Evolutionary conservation across 345 rosid species (phyloP), one percentile per base, ranked within the genome.

Genomic region (Adansonia digitata): DNA sequence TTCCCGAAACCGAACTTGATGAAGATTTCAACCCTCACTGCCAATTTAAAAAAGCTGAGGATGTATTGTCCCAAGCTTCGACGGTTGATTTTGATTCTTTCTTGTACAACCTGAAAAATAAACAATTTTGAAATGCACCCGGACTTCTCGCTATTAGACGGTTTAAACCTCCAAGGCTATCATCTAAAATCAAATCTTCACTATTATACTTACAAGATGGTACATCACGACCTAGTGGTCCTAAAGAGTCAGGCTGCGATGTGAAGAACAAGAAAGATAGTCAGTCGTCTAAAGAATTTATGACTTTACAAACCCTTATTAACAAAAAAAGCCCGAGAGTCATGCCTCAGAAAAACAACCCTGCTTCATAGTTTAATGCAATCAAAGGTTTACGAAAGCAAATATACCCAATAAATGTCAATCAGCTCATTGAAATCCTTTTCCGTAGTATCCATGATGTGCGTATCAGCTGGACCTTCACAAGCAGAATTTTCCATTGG

Each of bases 141-240:
- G 91, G 89, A 77, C 98, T 95, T 81, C 90, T 95, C 29, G 98
- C 98, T 79, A 93, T 89, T 71, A 95, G 82, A 80, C 94, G 89
- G 84, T 85, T 95, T 81, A 95, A 82, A 77, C 91, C 90, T 40
- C 97, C 90, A 15, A 93, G 90, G 85, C 98, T 91, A 71, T 95
- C 93, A 55, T 86, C 80, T 63, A 91, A 79, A 63, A 88, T 85
- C 53, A 93, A 56, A 77, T 91, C 98, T 71, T 93, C 97, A 0
- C 80, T 77, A 14, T 74, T 84, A 81, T 91, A 91, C 85, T 89
- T 95, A 7, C 88, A 82, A 17, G 94, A 81, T 66, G 86, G 88
- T 52, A 85, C 75, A 71, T 89, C 97, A 77, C 90, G 81, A 83
- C 90, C 98, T 31, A 91, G 78, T 13, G 91, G 92, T 80, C 97